Conservation (phyloP, 2,329 filamentous ascomycete genomes). For the Apiospora marii region DNA sequence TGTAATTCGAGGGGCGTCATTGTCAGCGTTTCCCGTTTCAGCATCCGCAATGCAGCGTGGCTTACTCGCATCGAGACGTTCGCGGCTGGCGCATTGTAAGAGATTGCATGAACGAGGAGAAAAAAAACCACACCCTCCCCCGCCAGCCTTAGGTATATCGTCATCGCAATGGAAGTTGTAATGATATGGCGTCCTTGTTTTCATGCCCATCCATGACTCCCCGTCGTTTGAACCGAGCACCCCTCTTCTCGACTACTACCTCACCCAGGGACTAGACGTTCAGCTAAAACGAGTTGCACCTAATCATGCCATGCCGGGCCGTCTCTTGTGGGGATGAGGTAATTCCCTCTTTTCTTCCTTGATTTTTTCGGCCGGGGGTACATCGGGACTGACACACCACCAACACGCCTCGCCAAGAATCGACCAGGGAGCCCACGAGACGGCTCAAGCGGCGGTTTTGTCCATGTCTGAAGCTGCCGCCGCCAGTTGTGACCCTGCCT, state of each 20-base stretch:
- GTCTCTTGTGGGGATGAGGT: conserved; percentile 8
- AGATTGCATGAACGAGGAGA: not conserved
- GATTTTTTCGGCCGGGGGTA: not conserved
- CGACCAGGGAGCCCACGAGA: not conserved
- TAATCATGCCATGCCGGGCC: conserved; percentile 3
- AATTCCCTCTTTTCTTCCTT: not conserved
- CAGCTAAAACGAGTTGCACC: conserved; percentile 10
- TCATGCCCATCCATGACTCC: conserved; percentile 1
- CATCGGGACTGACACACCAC: not conserved
- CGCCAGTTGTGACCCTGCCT: not conserved
- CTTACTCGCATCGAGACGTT: conserved; percentile 4
- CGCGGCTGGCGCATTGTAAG: not conserved
- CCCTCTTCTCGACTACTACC: not conserved
- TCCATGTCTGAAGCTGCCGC: not conserved
- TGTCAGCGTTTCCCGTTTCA: conserved; percentile 17
- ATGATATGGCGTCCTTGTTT: not conserved
- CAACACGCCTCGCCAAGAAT: not conserved
- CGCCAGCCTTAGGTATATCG: not conserved
- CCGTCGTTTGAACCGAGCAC: not conserved
- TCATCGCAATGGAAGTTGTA: not conserved
- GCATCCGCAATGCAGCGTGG: conserved; percentile 1
- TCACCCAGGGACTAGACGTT: not conserved
- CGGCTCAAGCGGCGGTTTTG: not conserved
- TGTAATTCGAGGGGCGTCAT: not conserved
- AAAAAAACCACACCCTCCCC: not conserved